These are phyloP conservation scores for Coprinellus micaceus DNA, from an alignment of 768 basidiomycete species.

Conservation along the genomic window DNA sequence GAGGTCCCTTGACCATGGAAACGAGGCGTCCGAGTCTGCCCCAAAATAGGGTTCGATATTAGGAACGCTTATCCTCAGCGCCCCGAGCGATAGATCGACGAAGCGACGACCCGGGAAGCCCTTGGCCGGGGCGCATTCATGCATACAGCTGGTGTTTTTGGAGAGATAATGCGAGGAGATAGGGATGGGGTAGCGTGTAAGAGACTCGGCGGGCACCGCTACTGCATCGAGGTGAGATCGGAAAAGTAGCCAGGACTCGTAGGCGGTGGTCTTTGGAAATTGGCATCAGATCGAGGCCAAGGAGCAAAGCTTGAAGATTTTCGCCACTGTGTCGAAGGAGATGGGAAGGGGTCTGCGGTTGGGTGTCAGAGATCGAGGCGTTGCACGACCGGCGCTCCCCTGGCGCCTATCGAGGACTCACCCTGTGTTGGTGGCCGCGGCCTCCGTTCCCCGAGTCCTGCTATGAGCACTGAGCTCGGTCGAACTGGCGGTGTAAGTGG, in stretches of 20 bases:
- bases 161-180: no score
- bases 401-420: neutral
- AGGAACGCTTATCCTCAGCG: no score
- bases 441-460: neutral
- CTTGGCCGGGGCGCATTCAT: no score
- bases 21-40: no score
- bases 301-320: neutral
- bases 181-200: neutral
- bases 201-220: neutral
- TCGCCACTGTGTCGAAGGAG: neutral
- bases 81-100: no score
- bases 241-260: neutral
- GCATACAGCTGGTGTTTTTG: no score
- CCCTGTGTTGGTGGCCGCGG: neutral
- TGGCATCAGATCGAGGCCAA: constrained; percentile 1
- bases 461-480: constrained; percentile 5
- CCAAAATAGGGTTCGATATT: no score
- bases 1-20: no score
- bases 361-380: neutral
- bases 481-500: constrained; percentile 10
- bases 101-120: no score
- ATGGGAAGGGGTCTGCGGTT: neutral
- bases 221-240: constrained; percentile 1
- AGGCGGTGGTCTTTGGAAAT: neutral
- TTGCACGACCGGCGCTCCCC: neutral